Conservation (phyloP, 129 eudicot species). For the Sambucus nigra region DNA sequence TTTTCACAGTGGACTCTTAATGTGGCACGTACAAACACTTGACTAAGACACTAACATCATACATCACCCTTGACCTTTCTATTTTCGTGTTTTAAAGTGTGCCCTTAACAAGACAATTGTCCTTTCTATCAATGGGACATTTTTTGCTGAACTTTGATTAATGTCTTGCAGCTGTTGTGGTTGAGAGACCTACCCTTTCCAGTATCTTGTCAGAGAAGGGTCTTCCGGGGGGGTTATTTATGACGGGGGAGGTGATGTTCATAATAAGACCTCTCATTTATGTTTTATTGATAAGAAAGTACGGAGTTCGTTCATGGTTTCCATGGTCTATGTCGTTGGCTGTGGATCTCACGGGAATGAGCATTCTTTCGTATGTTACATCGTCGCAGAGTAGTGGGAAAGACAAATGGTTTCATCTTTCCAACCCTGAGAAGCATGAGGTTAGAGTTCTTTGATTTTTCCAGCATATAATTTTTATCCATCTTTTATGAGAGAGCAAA, state of each 20-base stretch:
- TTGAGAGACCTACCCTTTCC: slow-evolving; percentile 47
- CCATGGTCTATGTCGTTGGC: slow-evolving; percentile 69
- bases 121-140: background rate
- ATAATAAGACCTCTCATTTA: slow-evolving; percentile 73
- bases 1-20: too few relatives aligned
- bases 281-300: slow-evolving; percentile 77
- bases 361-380: slow-evolving; percentile 32
- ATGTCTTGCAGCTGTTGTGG: slow-evolving; percentile 26
- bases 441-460: slow-evolving; percentile 20
- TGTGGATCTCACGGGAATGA: slow-evolving; percentile 57
- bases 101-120: too few relatives aligned
- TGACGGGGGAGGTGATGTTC: slow-evolving; percentile 63
- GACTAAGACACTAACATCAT: too few relatives aligned
- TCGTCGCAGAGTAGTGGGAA: slow-evolving; percentile 18
- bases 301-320: slow-evolving; percentile 75
- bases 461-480: too few relatives aligned
- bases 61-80: too few relatives aligned
- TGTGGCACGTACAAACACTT: too few relatives aligned
- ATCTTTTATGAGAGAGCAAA: too few relatives aligned
- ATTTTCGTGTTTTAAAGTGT: too few relatives aligned
- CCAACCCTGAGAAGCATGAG: slow-evolving; percentile 67
- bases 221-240: slow-evolving; percentile 51
- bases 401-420: slow-evolving; percentile 28
- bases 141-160: background rate
- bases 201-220: slow-evolving; percentile 73